Percentiles rank a stretch among this genome's conserved stretches.
These are phyloP conservation scores for Hypoxylon sp. DNA, from an alignment of 2,329 filamentous ascomycete species.

Conservation along the genomic window DNA sequence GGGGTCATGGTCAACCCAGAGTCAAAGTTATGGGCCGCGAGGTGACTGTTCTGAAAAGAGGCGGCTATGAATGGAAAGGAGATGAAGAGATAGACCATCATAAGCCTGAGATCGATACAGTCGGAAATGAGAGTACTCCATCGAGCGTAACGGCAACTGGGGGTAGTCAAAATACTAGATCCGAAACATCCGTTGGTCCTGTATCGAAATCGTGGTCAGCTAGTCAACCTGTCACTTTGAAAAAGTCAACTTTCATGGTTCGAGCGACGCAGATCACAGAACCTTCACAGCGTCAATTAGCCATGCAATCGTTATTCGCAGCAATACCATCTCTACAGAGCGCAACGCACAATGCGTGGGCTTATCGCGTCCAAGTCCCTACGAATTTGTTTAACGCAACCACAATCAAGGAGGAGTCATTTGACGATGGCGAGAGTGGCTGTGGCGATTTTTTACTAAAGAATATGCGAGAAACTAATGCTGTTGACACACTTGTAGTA, in stretches of 20 bases:
- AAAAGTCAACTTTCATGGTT: conserved; percentile 71
- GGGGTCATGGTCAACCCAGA: conserved; percentile 81
- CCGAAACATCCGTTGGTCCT: conserved; percentile 37
- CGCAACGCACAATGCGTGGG: conserved; percentile 73
- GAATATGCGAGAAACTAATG: conserved; percentile 65
- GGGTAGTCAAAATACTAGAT: conserved; percentile 38
- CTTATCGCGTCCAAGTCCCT: conserved; percentile 59
- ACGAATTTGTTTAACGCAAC: conserved; percentile 54
- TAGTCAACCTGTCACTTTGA: conserved; percentile 66
- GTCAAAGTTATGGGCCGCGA: conserved; percentile 81
- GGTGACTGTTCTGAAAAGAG: conserved; percentile 81
- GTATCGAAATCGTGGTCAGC: conserved; percentile 63
- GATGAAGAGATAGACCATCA: conserved; percentile 54
- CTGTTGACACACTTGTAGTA: conserved; percentile 69
- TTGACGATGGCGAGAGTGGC: conserved; percentile 74
- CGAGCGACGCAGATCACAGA: conserved; percentile 62
- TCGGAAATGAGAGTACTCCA: conserved; percentile 32
- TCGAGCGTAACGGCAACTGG: conserved; percentile 39
- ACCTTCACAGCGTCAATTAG: conserved; percentile 58
- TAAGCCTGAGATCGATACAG: conserved; percentile 28
- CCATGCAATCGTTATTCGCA: conserved; percentile 65
- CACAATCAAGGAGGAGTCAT: conserved; percentile 64
- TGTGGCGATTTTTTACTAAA: conserved; percentile 70
- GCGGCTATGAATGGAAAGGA: conserved; percentile 76
- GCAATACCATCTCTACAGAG: conserved; percentile 65